Evolutionary conservation across 1,284 basidiomycete species (phyloP), one percentile per base, ranked within the genome.

Genomic region (Sporisorium scitamineum): DNA sequence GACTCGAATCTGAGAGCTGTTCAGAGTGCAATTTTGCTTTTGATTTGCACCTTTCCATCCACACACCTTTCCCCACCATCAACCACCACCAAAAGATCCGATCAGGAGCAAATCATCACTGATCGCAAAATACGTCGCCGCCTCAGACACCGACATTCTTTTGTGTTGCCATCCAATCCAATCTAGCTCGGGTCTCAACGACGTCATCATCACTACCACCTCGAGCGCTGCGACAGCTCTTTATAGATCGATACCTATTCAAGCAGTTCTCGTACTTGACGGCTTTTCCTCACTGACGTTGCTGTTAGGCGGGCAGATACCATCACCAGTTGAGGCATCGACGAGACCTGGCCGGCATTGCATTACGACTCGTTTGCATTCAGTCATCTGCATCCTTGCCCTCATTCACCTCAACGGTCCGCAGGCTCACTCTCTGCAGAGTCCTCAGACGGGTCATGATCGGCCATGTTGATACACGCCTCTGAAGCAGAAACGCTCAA

Each of bases 401-500:
- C 39, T 13, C 44, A 45, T 26, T 45, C 44, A 45, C 22, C 8
- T 9, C 44, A 3, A 34, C n/a, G n/a, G n/a, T n/a, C n/a, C n/a
- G n/a, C n/a, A n/a, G n/a, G n/a, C n/a, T n/a, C n/a, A 18, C n/a
- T 26, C n/a, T 9, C 14, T 34, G 32, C 39, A 13, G 20, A 47
- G 11, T n/a, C 44, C 5, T 24, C 44, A 14, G 6, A 18, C 42
- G 47, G 53, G 60, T 51, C 37, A 74, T 74, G 71, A 47, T 41
- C 47, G 55, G 51, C 24, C 56, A 76, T 76, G 73, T 64, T 76
- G 58, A 72, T 76, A 63, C 74, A 76, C 59, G 59, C 74, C 26
- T 72, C 74, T 69, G 74, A 76, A 66, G 74, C 74, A 58, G 74
- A 76, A 41, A 76, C 74, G 62, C 74, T 76, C 56, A 72, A 76